Percentiles rank a stretch among this genome's conserved stretches.
phyloP scores from a whole-genome alignment of 2,329 filamentous ascomycete species.

The Didymella glomerata region DNA sequence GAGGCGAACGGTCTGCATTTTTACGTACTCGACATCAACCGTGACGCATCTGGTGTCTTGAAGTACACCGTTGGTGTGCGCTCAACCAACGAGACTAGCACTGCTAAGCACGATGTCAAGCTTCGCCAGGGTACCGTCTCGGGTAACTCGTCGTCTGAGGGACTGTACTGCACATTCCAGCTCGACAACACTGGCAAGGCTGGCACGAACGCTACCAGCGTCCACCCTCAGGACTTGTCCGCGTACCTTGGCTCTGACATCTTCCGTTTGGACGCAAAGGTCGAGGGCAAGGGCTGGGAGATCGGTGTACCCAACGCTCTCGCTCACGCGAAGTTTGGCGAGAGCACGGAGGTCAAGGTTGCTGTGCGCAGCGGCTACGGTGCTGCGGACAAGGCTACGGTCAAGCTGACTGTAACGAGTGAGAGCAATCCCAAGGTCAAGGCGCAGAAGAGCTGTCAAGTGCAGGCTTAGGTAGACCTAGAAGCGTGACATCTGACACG shows the following conservation, averaged over 20 bases:
- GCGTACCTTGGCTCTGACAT: slow-evolving; percentile 57
- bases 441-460: slow-evolving; percentile 24
- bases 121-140: slow-evolving; percentile 50
- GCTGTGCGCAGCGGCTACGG: slow-evolving; percentile 50
- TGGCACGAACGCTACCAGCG: slow-evolving; percentile 19
- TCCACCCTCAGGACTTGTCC: slow-evolving; percentile 50
- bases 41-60: slow-evolving; percentile 56
- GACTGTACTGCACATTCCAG: slow-evolving; percentile 58
- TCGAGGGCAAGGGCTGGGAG: slow-evolving; percentile 58
- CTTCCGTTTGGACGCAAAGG: slow-evolving; percentile 57
- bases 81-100: slow-evolving; percentile 52
- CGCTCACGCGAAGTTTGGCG: slow-evolving; percentile 55
- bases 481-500: no score
- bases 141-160: slow-evolving; percentile 41
- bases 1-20: slow-evolving; percentile 60
- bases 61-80: slow-evolving; percentile 60
- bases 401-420: slow-evolving; percentile 57
- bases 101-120: slow-evolving; percentile 49
- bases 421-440: slow-evolving; percentile 52
- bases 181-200: slow-evolving; percentile 58
- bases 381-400: slow-evolving; percentile 48
- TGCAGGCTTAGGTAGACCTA: background rate
- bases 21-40: slow-evolving; percentile 58
- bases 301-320: slow-evolving; percentile 53
- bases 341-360: slow-evolving; percentile 52